Percentiles rank a stretch among this genome's conserved stretches.
These are phyloP conservation scores for Anisodus acutangulus DNA, from an alignment of 257 asterid genomes.

Conservation along the genomic window DNA sequence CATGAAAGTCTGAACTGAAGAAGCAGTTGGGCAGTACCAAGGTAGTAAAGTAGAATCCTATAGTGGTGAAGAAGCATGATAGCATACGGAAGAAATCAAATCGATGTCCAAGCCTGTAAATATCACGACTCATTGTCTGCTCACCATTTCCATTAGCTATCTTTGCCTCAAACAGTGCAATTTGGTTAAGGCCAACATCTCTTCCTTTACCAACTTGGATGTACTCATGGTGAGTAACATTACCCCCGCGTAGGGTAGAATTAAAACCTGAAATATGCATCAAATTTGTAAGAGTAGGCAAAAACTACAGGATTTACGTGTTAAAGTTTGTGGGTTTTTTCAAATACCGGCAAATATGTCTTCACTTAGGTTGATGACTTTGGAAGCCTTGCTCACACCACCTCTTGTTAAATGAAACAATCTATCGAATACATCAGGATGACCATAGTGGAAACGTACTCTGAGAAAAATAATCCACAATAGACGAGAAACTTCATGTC, in stretches of 20 bases:
- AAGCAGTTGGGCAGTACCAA: slow-evolving; percentile 54
- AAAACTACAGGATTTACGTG: slow-evolving; percentile 31
- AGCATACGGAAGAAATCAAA: slow-evolving; percentile 98
- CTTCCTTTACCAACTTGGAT: slow-evolving; percentile 98
- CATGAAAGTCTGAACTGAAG: slow-evolving; percentile 24
- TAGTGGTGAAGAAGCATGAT: slow-evolving; percentile 85
- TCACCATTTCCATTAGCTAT: slow-evolving; percentile 97
- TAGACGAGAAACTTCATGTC: background rate
- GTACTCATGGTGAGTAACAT: slow-evolving; percentile 94
- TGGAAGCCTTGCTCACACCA: slow-evolving; percentile 98
- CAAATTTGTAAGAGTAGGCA: slow-evolving; percentile 33
- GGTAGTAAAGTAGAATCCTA: slow-evolving; percentile 91
- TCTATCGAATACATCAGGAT: slow-evolving; percentile 95
- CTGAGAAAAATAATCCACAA: slow-evolving; percentile 48
- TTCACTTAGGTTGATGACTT: slow-evolving; percentile 87
- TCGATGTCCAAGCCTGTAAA: slow-evolving; percentile 93
- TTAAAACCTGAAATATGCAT: slow-evolving; percentile 69
- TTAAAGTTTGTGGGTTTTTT: slow-evolving; percentile 34
- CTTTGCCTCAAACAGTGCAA: slow-evolving; percentile 87
- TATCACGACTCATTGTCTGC: slow-evolving; percentile 94
- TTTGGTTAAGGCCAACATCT: slow-evolving; percentile 97
- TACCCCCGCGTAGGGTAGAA: slow-evolving; percentile 97
- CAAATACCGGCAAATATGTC: slow-evolving; percentile 92
- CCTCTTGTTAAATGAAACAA: slow-evolving; percentile 93
- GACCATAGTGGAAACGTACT: slow-evolving; percentile 99